phyloP scores from a whole-genome alignment of 495 filamentous ascomycete genomes.

The Talaromyces proteolyticus region DNA sequence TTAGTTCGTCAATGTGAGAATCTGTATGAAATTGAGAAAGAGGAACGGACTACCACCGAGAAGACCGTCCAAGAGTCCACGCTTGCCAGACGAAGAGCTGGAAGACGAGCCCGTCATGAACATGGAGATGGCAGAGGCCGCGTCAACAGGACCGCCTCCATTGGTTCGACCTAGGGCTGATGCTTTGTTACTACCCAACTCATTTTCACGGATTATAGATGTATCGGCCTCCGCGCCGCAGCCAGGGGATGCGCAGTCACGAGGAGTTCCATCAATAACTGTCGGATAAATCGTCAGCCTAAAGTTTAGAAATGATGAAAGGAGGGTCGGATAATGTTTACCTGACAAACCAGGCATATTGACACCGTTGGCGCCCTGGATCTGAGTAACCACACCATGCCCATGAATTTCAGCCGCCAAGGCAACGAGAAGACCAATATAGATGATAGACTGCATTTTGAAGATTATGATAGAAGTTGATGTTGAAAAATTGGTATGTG shows the following conservation, averaged over 20 bases:
- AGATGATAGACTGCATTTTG: constrained; percentile 5
- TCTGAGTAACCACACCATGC: constrained; percentile 45
- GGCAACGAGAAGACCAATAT: background rate
- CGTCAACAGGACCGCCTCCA: constrained; percentile 48
- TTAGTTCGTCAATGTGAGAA: background rate
- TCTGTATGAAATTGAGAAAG: background rate
- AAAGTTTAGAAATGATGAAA: constrained; percentile 1
- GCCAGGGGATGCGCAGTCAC: constrained; percentile 44
- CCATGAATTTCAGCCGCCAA: constrained; percentile 21
- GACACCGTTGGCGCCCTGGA: constrained; percentile 48
- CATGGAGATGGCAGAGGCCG: constrained; percentile 21
- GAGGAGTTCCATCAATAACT: constrained; percentile 54
- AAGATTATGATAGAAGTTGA: background rate
- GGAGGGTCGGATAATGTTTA: background rate
- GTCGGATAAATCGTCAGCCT: no score
- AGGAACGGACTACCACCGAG: background rate
- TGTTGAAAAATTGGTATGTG: background rate
- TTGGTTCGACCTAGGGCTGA: constrained; percentile 52
- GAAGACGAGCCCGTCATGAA: constrained; percentile 19
- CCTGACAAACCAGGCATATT: constrained; percentile 47
- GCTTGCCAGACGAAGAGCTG: constrained; percentile 1
- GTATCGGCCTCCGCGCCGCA: constrained; percentile 40
- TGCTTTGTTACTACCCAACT: constrained; percentile 29
- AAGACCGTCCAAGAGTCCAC: background rate
- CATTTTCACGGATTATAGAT: constrained; percentile 46